phyloP scores from a whole-genome alignment of 1,139 yeast genomes.

The Suhomyces taliae region DNA sequence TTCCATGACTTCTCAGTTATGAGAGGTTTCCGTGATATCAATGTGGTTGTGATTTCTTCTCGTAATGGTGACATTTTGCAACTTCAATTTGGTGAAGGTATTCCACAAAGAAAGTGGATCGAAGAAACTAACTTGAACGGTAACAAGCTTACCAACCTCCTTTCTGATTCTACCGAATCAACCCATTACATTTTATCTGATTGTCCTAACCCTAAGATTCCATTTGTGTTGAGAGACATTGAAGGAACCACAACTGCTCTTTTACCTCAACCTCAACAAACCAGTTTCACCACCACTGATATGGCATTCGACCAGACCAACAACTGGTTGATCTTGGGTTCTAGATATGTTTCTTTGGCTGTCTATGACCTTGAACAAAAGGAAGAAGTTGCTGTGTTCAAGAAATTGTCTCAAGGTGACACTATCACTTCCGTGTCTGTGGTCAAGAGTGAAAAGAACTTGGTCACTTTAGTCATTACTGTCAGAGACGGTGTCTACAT shows the following conservation, averaged over 20 bases:
- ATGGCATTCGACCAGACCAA: conserved; percentile 41
- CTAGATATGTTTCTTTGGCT: conserved; percentile 67
- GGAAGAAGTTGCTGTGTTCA: conserved; percentile 36
- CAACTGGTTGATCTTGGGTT: conserved; percentile 59
- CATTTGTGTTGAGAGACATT: conserved; percentile 44
- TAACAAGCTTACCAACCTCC: conserved; percentile 57
- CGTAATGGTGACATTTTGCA: conserved; percentile 54
- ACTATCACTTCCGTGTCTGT: conserved; percentile 60
- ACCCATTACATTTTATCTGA: conserved; percentile 49
- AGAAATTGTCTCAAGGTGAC: conserved; percentile 69
- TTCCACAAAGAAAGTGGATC: conserved; percentile 23
- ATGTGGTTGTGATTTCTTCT: conserved; percentile 49
- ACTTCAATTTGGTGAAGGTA: conserved; percentile 35
- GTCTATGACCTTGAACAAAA: conserved; percentile 40
- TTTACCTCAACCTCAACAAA: conserved; percentile 41
- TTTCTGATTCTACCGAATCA: conserved; percentile 30
- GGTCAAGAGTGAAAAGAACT: conserved; percentile 23
- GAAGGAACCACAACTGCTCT: conserved; percentile 16
- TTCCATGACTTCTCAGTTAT: conserved; percentile 54
- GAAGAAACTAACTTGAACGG: conserved; percentile 18
- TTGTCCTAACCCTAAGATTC: conserved; percentile 66
- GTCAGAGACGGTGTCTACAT: conserved; percentile 67
- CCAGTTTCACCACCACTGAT: conserved; percentile 60
- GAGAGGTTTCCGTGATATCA: conserved; percentile 41
- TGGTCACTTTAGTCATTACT: conserved; percentile 41